phyloP scores from a whole-genome alignment of 1,284 basidiomycete species.

The Ganoderma resinaceum region DNA sequence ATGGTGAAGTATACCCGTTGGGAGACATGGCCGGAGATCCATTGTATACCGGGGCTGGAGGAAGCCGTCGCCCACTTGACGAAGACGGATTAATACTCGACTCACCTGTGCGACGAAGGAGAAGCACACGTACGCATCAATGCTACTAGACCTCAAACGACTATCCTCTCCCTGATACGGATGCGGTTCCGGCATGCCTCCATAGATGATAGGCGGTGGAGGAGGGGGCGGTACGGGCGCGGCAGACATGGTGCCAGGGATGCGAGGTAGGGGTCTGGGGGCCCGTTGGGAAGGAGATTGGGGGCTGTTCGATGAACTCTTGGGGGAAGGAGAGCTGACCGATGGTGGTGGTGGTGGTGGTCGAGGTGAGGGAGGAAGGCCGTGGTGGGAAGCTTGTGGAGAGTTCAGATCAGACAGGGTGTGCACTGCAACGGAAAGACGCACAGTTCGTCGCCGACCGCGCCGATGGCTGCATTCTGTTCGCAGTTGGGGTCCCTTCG shows the following conservation, averaged over 20 bases:
- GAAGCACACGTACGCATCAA: conserved; percentile 34
- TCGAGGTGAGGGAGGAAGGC: conserved; percentile 38
- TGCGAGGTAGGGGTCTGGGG: conserved; percentile 40
- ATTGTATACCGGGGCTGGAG: conserved; percentile 26
- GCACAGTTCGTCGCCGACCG: conserved; percentile 34
- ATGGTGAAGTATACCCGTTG: conserved; percentile 15
- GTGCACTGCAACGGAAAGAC: conserved; percentile 33
- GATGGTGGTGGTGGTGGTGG: conserved; percentile 33
- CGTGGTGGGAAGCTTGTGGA: conserved; percentile 29
- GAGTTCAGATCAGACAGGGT: conserved; percentile 25
- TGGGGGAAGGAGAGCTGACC: conserved; percentile 17
- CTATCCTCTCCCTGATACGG: conserved; percentile 34
- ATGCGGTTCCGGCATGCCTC: conserved; percentile 38
- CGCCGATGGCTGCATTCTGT: conserved; percentile 34
- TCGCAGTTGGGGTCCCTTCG: conserved; percentile 37
- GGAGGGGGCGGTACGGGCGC: conserved; percentile 36
- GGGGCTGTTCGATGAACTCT: conserved; percentile 21
- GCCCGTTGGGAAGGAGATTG: conserved; percentile 38
- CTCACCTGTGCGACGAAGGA: neutral
- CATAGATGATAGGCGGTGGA: conserved; percentile 29
- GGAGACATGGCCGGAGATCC: neutral
- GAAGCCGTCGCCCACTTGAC: conserved; percentile 29
- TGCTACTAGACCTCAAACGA: conserved; percentile 33
- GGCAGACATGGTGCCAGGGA: conserved; percentile 34
- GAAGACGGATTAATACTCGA: conserved; percentile 2